A percentile compares a stretch with the other conserved stretches of the same genome.
phyloP scores from a whole-genome alignment of 257 asterid species.

The Solanum arcanum region DNA sequence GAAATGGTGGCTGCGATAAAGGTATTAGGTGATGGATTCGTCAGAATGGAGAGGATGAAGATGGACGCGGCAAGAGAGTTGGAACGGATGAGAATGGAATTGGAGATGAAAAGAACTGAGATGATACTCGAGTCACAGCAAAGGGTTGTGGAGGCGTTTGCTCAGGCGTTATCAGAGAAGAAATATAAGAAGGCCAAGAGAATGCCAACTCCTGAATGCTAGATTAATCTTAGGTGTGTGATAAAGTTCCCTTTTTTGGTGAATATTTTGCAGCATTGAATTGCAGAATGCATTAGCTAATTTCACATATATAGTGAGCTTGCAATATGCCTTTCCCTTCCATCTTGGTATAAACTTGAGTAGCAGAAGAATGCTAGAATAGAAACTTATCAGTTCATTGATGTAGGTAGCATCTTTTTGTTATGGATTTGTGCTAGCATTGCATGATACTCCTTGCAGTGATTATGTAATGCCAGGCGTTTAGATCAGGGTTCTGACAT shows the following conservation, averaged over 20 bases:
- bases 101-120: constrained; percentile 96
- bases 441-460: background rate
- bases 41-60: constrained; percentile 83
- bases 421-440: background rate
- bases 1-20: constrained; percentile 62
- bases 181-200: constrained; percentile 44
- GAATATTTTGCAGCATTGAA: background rate
- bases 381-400: background rate
- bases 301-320: background rate
- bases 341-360: background rate
- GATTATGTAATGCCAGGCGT: background rate
- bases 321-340: background rate
- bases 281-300: background rate
- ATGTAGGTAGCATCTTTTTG: background rate
- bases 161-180: constrained; percentile 43
- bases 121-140: constrained; percentile 88
- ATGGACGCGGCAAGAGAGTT: constrained; percentile 82
- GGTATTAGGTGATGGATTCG: constrained; percentile 75
- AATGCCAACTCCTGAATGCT: constrained; percentile 24
- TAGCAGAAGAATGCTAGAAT: background rate
- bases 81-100: constrained; percentile 88
- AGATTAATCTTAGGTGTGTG: background rate
- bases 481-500: background rate
- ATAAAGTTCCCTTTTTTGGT: background rate
- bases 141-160: constrained; percentile 68